phyloP scores from a whole-genome alignment of 495 filamentous ascomycete genomes.

The Trichoderma gamsii region DNA sequence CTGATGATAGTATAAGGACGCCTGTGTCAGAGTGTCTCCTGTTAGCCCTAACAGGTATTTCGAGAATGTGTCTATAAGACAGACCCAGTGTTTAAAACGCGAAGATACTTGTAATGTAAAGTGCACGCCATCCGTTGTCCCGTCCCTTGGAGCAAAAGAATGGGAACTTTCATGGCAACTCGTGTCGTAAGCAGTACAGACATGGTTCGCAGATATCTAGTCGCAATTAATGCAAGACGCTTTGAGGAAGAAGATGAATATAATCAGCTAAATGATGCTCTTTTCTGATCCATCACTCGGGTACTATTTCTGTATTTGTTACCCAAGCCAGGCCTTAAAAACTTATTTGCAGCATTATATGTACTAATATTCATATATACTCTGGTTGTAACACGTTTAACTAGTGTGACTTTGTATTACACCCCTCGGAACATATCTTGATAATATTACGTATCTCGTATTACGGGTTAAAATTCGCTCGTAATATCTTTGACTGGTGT shows the following conservation, averaged over 20 bases:
- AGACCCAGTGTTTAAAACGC: too few relatives aligned
- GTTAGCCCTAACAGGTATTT: too few relatives aligned
- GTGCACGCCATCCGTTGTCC: not conserved
- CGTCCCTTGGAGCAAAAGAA: not conserved
- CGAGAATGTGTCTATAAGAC: too few relatives aligned
- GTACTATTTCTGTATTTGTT: not conserved
- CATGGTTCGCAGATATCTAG: not conserved
- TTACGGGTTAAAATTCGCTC: too few relatives aligned
- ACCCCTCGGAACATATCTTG: too few relatives aligned
- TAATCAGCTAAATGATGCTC: not conserved
- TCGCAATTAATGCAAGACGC: not conserved
- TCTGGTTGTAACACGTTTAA: not conserved
- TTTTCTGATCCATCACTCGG: too few relatives aligned
- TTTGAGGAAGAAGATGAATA: not conserved
- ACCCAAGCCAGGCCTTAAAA: too few relatives aligned
- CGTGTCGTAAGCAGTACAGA: not conserved
- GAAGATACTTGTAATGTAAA: not conserved
- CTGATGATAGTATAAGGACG: not conserved
- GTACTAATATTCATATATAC: too few relatives aligned
- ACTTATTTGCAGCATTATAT: too few relatives aligned
- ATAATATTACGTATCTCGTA: too few relatives aligned
- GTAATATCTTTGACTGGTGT: not conserved
- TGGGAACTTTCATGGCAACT: not conserved
- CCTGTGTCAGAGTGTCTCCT: not conserved
- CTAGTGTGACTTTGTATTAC: not conserved